Base-by-base conservation (phyloP, 2,329 filamentous ascomycete genomes). In the Penicillium janthinellum region DNA sequence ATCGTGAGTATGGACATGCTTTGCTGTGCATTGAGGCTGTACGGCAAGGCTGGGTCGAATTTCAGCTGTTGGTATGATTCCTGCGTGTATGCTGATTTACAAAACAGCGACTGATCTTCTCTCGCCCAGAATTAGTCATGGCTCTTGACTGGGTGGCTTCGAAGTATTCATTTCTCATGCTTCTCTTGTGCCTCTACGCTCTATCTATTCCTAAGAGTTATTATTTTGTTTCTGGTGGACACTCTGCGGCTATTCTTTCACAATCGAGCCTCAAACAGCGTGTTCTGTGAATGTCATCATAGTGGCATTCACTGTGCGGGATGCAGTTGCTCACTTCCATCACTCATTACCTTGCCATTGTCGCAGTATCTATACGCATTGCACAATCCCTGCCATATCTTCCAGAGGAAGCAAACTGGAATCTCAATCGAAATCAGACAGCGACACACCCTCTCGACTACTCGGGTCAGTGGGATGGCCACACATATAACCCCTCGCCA, bases 391-490 rank as follows among this genome's bases (percentile, higher is more conserved):
- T 59, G 25, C 57, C 57, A 48, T 59, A 59, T 47, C 44, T 47
- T n/a, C 44, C 44, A n/a, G 44, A 47, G 44, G 44, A 47, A 47
- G 44, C 74, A 31, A 5, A 47, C 44, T 47, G 44, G 44, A 88
- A 88, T 67, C 77, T 88, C 57, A 89, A 89, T 71, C 75, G 78
- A 63, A 88, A 88, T 70, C 70, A 82, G 65, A 75, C 78, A 47
- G 85, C 86, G 14, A 79, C 72, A 22, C 70, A 81, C 57, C 84
- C 86, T 2, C 73, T 83, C 38, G 79, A 89, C 44, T 89, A 88
- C 70, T 82, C 74, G 68, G 82, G 85, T 62, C 72, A 79, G 75
- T 82, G 84, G 82, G 74, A 73, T 25, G 74, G 79, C 63, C 83
- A 86, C 17, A 42, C 54, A 31, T 88, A 84, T 64, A 67, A 75